A percentile compares a stretch with the other conserved stretches of the same genome.
phyloP scores from a whole-genome alignment of 225 moss, liverwort and hornwort species.

The Bryoerythrophyllum caledonicum region DNA sequence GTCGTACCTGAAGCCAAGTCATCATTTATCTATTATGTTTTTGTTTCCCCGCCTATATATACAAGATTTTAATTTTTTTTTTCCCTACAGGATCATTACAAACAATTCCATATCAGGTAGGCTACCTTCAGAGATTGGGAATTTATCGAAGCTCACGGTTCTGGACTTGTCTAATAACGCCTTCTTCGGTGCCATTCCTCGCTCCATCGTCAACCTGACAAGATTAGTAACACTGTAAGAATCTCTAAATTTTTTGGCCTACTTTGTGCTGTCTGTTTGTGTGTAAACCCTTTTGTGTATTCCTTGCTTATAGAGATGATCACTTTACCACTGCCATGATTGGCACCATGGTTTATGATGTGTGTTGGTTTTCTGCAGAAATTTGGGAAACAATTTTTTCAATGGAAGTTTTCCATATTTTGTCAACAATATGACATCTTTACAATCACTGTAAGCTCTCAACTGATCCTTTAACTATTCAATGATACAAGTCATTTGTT shows the following conservation, averaged over 20 bases:
- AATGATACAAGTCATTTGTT: not conserved
- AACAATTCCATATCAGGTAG: slow-evolving; percentile 72
- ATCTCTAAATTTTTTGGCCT: not conserved
- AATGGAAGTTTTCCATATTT: slow-evolving; percentile 61
- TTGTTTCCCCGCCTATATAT: not conserved
- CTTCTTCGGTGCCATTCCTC: slow-evolving; percentile 70
- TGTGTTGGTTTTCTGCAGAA: slow-evolving; percentile 34
- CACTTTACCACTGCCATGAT: not conserved
- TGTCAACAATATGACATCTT: slow-evolving; percentile 47
- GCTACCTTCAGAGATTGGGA: slow-evolving; percentile 67
- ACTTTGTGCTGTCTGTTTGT: not conserved
- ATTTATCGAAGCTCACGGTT: slow-evolving; percentile 51
- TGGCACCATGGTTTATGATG: not conserved
- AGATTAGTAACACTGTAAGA: slow-evolving; percentile 71
- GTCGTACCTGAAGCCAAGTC: slow-evolving; percentile 2
- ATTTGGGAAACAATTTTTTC: slow-evolving; percentile 49
- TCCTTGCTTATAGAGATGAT: not conserved
- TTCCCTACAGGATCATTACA: slow-evolving; percentile 58
- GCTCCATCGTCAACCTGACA: slow-evolving; percentile 50
- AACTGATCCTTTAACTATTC: not conserved
- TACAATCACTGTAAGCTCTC: slow-evolving; percentile 50
- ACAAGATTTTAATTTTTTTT: not conserved
- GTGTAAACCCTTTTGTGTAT: not conserved
- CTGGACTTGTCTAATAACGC: slow-evolving; percentile 79
- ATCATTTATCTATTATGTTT: not conserved